Evolutionary conservation across 2,329 filamentous ascomycete genomes (phyloP), one percentile per base, ranked within the genome.

Genomic region (Rosellinia necatrix): DNA sequence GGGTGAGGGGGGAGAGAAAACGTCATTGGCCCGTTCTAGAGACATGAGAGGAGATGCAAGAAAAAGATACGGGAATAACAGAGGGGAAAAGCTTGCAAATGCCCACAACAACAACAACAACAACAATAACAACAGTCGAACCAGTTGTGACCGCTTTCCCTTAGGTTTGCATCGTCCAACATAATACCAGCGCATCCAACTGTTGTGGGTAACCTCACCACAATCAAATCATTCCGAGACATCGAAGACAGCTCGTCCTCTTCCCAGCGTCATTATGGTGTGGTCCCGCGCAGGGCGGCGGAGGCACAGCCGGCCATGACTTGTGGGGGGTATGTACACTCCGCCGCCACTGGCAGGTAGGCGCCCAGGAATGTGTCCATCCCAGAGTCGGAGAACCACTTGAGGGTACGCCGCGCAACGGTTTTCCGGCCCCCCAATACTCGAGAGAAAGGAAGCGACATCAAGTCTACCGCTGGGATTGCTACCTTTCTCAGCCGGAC

Each of bases 401-500:
- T 17, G 42, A 27, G 21, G 13, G 17, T 29, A 24, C 34, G 27
- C 32, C 29, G 42, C 49, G 8, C 43, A 22, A 43, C 15, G n/a
- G n/a, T 19, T 9, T 32, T 35, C 35, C 19, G 22, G 32, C 21
- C 49, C n/a, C 35, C 2, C 8, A 15, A 24, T 6, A 12, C 9
- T 27, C 12, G 37, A 37, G 27, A 37, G 24, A 17, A 19, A 34
- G 41, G 9, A 41, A 17, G 22, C 12, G 12, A 15, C n/a, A 29
- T 43, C 24, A 43, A 53, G 35, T 34, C 34, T 15, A 22, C 32
- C 44, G n/a, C 50, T 32, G 3, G 15, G 27, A 50, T 35, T 15
- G 8, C 32, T 21, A 43, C 37, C n/a, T 32, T 27, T 30, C 49
- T 49, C 30, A 49, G 24, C 30, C 15, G 32, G 44, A 43, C 44